Evolutionary conservation across 2,329 filamentous ascomycete species (phyloP), one percentile per base, ranked within the genome.

Genomic region (Aureobasidium namibiae): DNA sequence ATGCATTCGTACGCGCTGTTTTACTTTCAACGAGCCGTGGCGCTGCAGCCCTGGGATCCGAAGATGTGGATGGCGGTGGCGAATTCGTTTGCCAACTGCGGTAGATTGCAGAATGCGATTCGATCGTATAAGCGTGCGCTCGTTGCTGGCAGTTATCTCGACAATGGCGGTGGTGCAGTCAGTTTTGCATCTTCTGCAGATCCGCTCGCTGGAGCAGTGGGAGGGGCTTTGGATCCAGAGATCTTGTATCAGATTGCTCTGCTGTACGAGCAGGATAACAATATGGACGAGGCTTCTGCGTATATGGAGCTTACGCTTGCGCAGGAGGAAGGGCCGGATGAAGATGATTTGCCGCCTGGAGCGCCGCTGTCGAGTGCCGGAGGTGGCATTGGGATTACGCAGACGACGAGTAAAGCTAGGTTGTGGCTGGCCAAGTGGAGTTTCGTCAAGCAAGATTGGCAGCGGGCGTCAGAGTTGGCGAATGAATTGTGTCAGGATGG

Each of bases 11-110:
- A 99, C 71, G 92, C 92, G 1, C 76, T 99, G 0, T 97, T 94
- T 82, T 99, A 99, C 74, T 96, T 96, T 76, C 95, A 97, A 70
- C 90, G 94, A 60, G 94, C 94, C 0, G 92, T 92, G 0, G 90
- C 91, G 0, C 78, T 99, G 1, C 85, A 92, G n/a, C 91, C 92
- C 0, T 96, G 92, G 80, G 94, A 99, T 66, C 90, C 92, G 0
- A 97, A 97, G 73, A 95, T 99, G 89, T 99, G 94, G 94, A 88
- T 94, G 77, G 94, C 94, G 0, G 91, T 99, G 5, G 94, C 90
- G 10, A 89, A 89, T 34, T 96, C 92, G 70, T 86, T 95, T 63
- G 88, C 92, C 62, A 92, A 92, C 70, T 95, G 96, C 81, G 87
- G 86, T 56, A 85, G 92, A 58, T 80, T 90, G 53, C 82, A 86